These are phyloP conservation scores for Isatis lusitanica DNA, from an alignment of 441 rosid species.

Conservation along the genomic window DNA sequence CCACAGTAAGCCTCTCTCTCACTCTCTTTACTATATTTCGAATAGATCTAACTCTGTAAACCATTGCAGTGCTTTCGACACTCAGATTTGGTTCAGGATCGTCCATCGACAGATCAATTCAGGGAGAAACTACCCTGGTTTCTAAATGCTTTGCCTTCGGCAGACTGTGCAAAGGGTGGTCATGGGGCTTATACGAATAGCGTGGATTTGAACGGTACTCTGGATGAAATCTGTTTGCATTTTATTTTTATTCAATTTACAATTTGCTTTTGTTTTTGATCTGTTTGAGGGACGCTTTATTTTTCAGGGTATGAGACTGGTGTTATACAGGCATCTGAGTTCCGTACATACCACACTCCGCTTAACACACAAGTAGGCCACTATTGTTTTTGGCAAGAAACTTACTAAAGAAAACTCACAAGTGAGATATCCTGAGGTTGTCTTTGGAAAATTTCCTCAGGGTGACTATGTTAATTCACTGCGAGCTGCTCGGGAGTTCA, in stretches of 20 bases:
- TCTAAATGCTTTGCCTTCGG: slow-evolving; percentile 68
- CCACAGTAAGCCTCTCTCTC: slow-evolving; percentile 51
- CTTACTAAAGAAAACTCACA: neutral
- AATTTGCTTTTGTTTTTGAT: slow-evolving; percentile 6
- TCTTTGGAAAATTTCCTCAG: slow-evolving; percentile 41
- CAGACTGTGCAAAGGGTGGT: slow-evolving; percentile 89
- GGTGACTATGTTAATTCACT: slow-evolving; percentile 68
- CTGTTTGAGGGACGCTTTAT: slow-evolving; percentile 1
- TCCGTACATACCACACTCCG: slow-evolving; percentile 78
- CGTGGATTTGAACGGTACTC: slow-evolving; percentile 62
- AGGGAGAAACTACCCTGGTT: slow-evolving; percentile 80
- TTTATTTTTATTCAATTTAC: neutral
- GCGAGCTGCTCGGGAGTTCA: slow-evolving; percentile 74
- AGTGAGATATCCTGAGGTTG: slow-evolving; percentile 14
- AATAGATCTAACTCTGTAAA: slow-evolving; percentile 36
- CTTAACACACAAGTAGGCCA: slow-evolving; percentile 63
- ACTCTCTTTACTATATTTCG: slow-evolving; percentile 22
- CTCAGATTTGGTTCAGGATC: slow-evolving; percentile 57
- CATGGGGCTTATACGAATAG: slow-evolving; percentile 78
- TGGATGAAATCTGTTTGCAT: slow-evolving; percentile 11
- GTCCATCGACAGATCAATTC: slow-evolving; percentile 64
- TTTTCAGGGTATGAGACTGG: slow-evolving; percentile 64
- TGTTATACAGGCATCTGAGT: slow-evolving; percentile 67
- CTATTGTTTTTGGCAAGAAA: slow-evolving; percentile 17
- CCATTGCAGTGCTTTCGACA: slow-evolving; percentile 67